Evolutionary conservation across 305 asterid genomes (phyloP), one percentile per base, ranked within the genome.

Genomic region (Solanum chacoense): DNA sequence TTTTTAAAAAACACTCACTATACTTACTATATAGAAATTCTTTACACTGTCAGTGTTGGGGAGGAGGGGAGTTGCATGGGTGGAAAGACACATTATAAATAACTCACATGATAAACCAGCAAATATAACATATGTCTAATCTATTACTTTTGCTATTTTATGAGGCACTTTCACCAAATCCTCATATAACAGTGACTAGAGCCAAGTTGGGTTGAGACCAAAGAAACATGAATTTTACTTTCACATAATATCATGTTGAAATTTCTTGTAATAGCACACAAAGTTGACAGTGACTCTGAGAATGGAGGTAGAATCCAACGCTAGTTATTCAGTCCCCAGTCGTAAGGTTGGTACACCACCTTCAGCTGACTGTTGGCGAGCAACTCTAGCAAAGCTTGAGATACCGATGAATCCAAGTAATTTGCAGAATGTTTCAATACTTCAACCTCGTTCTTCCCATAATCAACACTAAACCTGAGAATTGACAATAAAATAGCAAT

Each of bases 251-350:
- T 32, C 63, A 71, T 69, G 81, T 28, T n/a, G 38, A 73, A 67
- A 26, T 16, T 86, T 73, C 63, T 71, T 71, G 69, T 18, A 14
- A 35, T 28, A 42, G 31, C 88, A 72, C 29, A 86, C 29, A 50
- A 26, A 86, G 65, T 85, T 69, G 29, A 37, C 55, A 69, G 80
- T 45, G 18, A 71, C 36, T 85, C 20, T 29, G 72, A 81, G 38
- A 26, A 83, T 5, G 85, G 63, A 78, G 73, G 73, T 50, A 3
- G 69, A 84, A 37, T 81, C 31, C 24, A 72, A 75, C 32, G 55
- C 93, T 92, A 95, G 93, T 93, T 84, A 91, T 97, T 97, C 92
- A 97, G 91, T 87, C 96, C 95, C 98, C 99, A 97, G 67, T 96
- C 97, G 87, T 91, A 97, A 11, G 91, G 92, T 91, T 90, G 95